phyloP scores from a whole-genome alignment of 495 filamentous ascomycete genomes.

The Penicillium longicatenatum region DNA sequence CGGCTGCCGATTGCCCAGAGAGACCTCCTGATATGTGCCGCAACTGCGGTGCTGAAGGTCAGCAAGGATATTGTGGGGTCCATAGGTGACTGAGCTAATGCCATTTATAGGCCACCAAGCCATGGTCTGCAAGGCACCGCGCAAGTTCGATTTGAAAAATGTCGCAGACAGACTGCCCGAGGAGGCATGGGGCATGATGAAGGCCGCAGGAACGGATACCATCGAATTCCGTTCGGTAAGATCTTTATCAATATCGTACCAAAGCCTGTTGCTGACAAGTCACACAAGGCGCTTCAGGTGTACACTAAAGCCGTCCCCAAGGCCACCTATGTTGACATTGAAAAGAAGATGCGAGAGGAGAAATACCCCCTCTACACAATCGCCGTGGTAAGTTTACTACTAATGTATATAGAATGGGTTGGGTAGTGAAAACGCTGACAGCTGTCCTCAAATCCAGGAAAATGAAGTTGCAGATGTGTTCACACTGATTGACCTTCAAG shows the following conservation, averaged over 20 bases:
- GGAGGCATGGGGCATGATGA: constrained; percentile 69
- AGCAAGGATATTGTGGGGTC: constrained; percentile 8
- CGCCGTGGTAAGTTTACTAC: constrained; percentile 53
- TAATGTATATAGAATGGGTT: not conserved
- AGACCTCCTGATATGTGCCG: constrained; percentile 65
- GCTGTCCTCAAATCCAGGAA: constrained; percentile 41
- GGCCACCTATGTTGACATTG: constrained; percentile 69
- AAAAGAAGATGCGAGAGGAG: constrained; percentile 69
- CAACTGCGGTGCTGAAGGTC: constrained; percentile 76
- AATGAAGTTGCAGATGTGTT: constrained; percentile 57
- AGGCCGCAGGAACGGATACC: constrained; percentile 67
- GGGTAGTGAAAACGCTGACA: not conserved
- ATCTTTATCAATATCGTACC: not conserved
- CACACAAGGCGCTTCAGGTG: constrained; percentile 55
- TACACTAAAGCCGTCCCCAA: constrained; percentile 74
- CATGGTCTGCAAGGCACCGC: constrained; percentile 66
- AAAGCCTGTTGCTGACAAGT: constrained; percentile 1
- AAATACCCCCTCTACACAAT: constrained; percentile 70
- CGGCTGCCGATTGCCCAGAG: constrained; percentile 68
- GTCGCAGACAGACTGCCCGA: constrained; percentile 61
- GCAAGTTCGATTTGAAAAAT: constrained; percentile 64
- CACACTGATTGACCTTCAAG: constrained; percentile 82
- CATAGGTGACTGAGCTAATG: not conserved
- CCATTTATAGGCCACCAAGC: constrained; percentile 60
- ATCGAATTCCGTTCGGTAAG: constrained; percentile 70